Conservation (phyloP, 129 eudicot species). For the Flaveria sonorensis region DNA sequence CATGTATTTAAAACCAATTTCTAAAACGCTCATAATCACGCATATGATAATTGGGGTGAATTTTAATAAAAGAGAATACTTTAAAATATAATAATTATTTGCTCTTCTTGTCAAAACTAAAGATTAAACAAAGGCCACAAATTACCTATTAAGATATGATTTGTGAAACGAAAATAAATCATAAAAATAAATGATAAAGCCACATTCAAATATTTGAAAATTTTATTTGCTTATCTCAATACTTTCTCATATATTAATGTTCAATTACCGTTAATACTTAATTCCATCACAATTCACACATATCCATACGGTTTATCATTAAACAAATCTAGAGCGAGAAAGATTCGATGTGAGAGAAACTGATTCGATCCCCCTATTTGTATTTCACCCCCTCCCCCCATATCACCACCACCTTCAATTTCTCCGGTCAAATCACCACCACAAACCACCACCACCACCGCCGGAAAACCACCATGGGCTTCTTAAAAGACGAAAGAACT, state of each 20-base stretch:
- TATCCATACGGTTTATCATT: not conserved
- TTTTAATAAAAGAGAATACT: too few relatives aligned
- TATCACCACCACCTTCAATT: not conserved
- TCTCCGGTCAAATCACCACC: constrained; percentile 25
- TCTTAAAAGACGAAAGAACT: constrained; percentile 64
- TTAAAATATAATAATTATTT: too few relatives aligned
- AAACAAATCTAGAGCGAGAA: constrained; percentile 23
- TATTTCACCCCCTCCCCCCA: constrained; percentile 11
- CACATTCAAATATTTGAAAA: too few relatives aligned
- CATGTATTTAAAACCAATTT: too few relatives aligned
- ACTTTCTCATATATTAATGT: not conserved
- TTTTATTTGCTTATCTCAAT: too few relatives aligned
- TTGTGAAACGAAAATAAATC: too few relatives aligned
- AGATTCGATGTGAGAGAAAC: constrained; percentile 12
- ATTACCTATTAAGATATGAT: too few relatives aligned
- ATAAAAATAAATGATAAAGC: too few relatives aligned
- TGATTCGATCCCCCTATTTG: constrained; percentile 16
- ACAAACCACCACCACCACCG: not conserved
- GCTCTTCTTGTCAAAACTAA: too few relatives aligned
- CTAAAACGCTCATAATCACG: too few relatives aligned
- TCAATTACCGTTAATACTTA: not conserved
- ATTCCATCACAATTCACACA: not conserved
- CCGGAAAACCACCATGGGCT: constrained; percentile 39
- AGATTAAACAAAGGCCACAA: too few relatives aligned
- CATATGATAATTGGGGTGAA: too few relatives aligned